phyloP scores from a whole-genome alignment of 73 alveolate species.

The Uronychia setigera region DNA sequence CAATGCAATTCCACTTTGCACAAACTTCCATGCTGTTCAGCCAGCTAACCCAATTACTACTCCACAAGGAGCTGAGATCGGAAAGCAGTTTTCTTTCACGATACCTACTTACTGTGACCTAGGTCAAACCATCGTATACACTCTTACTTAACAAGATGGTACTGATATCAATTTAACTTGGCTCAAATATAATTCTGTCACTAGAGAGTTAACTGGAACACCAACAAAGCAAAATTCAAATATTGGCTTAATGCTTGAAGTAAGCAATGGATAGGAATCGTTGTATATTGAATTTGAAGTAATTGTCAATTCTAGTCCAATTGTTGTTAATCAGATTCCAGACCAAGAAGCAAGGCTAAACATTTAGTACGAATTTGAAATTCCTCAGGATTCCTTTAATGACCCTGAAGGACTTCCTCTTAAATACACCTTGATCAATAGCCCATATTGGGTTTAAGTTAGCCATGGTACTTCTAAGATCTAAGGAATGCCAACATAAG shows the following conservation, averaged over 20 bases:
- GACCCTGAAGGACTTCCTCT: neutral
- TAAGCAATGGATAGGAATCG: neutral
- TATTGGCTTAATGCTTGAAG: neutral
- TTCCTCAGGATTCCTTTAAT: neutral
- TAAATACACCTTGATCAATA: neutral
- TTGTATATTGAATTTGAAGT: neutral
- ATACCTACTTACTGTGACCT: neutral
- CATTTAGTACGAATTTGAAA: neutral
- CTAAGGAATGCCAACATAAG: neutral
- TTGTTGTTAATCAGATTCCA: neutral
- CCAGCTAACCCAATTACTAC: neutral
- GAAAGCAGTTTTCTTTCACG: neutral
- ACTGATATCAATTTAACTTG: neutral
- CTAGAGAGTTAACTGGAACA: neutral
- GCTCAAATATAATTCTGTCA: neutral
- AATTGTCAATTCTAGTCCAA: neutral
- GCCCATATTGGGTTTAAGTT: neutral
- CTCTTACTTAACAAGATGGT: neutral
- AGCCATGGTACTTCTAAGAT: neutral
- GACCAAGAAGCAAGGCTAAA: neutral
- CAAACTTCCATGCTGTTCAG: neutral
- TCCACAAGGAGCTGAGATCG: neutral
- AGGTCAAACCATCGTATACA: neutral
- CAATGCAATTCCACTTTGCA: neutral
- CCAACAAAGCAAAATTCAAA: neutral